Conservation (phyloP, 2,329 filamentous ascomycete genomes). For the Teratosphaeriaceae sp. region DNA sequence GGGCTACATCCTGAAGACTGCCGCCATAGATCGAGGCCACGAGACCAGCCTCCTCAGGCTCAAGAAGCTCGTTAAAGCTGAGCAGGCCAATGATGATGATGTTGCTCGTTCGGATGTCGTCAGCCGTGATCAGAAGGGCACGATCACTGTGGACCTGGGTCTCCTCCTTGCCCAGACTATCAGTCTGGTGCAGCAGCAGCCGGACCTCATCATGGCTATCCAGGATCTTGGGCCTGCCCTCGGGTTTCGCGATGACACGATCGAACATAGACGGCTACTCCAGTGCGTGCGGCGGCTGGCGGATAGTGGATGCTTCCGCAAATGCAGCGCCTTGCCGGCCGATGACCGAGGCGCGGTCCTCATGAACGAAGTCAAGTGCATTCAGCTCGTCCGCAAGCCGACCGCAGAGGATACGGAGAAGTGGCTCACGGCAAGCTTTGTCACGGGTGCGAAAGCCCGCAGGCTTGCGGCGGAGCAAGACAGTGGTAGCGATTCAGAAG, state of each 20-base stretch:
- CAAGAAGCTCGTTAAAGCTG: constrained; percentile 37
- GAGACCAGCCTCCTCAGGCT: constrained; percentile 53
- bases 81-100: constrained; percentile 12
- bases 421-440: constrained; percentile 13
- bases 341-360: neutral
- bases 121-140: constrained; percentile 2
- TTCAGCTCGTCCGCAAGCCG: constrained; percentile 36
- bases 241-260: constrained; percentile 25
- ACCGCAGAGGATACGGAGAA: constrained; percentile 23
- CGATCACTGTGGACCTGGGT: constrained; percentile 36
- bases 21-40: constrained; percentile 41
- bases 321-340: constrained; percentile 28
- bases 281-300: constrained; percentile 35
- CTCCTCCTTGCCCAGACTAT: constrained; percentile 45
- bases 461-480: neutral
- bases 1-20: constrained; percentile 55
- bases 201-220: constrained; percentile 43
- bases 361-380: constrained; percentile 9
- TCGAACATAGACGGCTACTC: constrained; percentile 34
- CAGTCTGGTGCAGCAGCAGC: constrained; percentile 41
- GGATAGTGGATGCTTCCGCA: constrained; percentile 34
- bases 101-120: neutral
- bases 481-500: constrained; percentile 6
- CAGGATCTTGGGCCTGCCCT: constrained; percentile 47
- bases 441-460: neutral